Evolutionary conservation across 257 asterid genomes (phyloP).

Genomic region (Solanum etuberosum): DNA sequence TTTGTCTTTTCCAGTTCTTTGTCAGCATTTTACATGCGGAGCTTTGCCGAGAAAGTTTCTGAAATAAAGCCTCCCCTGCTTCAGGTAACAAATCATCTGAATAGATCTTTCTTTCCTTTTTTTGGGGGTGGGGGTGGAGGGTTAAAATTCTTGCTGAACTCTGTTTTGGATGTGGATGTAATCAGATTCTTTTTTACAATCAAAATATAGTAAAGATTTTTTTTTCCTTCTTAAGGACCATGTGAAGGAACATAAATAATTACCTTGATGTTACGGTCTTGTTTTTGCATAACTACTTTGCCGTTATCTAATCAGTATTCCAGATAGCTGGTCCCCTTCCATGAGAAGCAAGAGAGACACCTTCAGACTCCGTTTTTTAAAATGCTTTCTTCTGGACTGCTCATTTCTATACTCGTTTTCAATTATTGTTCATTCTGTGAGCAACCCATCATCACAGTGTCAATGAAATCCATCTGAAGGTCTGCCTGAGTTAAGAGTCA

Average conservation of each 20-base stretch:
- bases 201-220: neutral
- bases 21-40: conserved; percentile 90
- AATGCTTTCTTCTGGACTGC: neutral
- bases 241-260: neutral
- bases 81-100: conserved; percentile 50
- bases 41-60: conserved; percentile 56
- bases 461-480: neutral
- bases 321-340: neutral
- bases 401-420: neutral
- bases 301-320: neutral
- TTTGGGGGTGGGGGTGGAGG: neutral
- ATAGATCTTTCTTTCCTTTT: conserved; percentile 3
- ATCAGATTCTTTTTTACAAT: neutral
- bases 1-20: conserved; percentile 60
- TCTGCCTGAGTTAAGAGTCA: neutral
- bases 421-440: neutral
- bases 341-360: neutral
- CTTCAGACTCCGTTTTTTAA: neutral
- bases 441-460: neutral
- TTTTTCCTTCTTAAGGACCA: neutral
- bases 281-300: neutral
- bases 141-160: neutral
- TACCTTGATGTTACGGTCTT: neutral
- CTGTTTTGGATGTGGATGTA: neutral
- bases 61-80: conserved; percentile 80